These are phyloP conservation scores for Dacryopinax spathularia DNA, from an alignment of 768 basidiomycete species.

Conservation along the genomic window DNA sequence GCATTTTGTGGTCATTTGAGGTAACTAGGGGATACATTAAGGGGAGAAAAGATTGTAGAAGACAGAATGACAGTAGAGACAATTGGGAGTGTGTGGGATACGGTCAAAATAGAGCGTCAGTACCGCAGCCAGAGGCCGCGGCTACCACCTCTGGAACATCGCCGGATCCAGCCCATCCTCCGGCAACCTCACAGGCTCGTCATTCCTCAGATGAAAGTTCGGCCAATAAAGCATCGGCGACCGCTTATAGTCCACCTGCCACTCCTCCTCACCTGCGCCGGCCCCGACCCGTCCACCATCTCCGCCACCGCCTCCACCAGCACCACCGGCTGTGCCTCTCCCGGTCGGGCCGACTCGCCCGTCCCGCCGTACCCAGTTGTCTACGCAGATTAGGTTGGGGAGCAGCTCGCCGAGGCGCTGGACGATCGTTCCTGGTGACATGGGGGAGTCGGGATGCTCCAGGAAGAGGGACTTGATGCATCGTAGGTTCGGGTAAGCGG, in stretches of 20 bases:
- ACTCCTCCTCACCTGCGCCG: not conserved
- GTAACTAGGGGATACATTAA: no score
- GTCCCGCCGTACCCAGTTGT: slow-evolving; percentile 1
- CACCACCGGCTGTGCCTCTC: no score
- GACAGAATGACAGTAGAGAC: no score
- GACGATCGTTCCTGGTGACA: not conserved
- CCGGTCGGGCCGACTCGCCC: not conserved
- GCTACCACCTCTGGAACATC: not conserved
- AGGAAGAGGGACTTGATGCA: slow-evolving; percentile 3
- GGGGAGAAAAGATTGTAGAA: no score
- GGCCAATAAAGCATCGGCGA: not conserved
- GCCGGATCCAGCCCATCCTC: not conserved
- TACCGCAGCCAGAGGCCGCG: no score
- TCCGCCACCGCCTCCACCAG: no score
- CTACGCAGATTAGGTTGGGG: not conserved
- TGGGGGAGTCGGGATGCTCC: not conserved
- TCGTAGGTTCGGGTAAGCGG: not conserved
- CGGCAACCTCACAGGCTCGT: not conserved
- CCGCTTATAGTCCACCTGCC: not conserved
- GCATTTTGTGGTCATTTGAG: no score
- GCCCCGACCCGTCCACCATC: no score
- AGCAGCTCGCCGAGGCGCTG: not conserved
- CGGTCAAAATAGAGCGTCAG: no score
- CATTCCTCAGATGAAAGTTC: slow-evolving; percentile 1
- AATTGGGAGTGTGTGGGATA: no score